Base-by-base conservation (phyloP, 2,329 filamentous ascomycete genomes). In the Acephala macrosclerotiorum region DNA sequence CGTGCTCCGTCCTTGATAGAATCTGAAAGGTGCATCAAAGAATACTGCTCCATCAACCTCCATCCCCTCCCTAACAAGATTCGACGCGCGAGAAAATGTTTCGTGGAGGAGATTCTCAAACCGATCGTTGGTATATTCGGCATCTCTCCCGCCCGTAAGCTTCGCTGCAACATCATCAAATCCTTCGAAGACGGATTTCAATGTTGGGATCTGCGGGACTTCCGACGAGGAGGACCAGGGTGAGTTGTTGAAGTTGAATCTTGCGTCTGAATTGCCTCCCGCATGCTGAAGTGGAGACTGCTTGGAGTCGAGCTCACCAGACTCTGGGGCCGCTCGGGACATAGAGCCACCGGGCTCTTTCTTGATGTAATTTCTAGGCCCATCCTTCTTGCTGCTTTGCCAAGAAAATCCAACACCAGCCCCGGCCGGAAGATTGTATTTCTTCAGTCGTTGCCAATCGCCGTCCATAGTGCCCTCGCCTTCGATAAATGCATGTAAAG, bases 401-500 rank as follows among this genome's bases (percentile, higher is more conserved):
- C 71, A 73, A 36, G 61, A 60, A 57, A 71, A 73, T 2, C 66
- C 70, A 22, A 71, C 67, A 2, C 70, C 70, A 20, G 68, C 68
- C 2, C 67, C 68, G 3, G 68, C 49, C 1, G 67, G 68, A 12
- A 73, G 60, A 25, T 69, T 68, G 45, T 73, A 73, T 60, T 60
- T 65, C 51, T 71, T 72, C 1, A 73, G 33, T 60, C 71, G 62
- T 57, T 72, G 60, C 68, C 71, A 73, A 49, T 71, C 66, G 36
- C 72, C 70, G 53, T 70, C 68, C 73, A 74, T 72, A 18, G 68
- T 70, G 16, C 72, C 70, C 35, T 72, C 65, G 4, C 82, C 82
- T 61, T 85, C 84, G 3, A 85, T 82, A 58, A 86, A 87, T 6
- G 78, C 79, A 6, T 82, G 84, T 14, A 88, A 74, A 0, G 85